These are phyloP conservation scores for Phlegmacium glaucopus DNA, from an alignment of 768 basidiomycete species.

Conservation along the genomic window DNA sequence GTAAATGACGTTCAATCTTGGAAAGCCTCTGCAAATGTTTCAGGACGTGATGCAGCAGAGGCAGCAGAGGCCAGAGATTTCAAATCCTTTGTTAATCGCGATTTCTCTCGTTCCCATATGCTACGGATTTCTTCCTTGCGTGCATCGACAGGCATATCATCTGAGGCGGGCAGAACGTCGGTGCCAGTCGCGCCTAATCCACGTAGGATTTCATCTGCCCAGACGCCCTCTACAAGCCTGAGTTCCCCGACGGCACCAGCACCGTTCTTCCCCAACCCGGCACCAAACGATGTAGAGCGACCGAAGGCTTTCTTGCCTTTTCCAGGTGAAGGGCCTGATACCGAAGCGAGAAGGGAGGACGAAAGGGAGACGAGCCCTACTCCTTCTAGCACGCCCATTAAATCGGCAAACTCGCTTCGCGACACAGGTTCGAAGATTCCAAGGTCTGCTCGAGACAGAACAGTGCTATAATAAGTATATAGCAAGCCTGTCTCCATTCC, in stretches of 20 bases:
- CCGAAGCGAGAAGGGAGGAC: constrained; percentile 28
- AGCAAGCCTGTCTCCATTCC: constrained; percentile 59
- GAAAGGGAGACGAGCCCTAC: constrained; percentile 56
- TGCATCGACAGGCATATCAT: constrained; percentile 17
- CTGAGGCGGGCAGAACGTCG: constrained; percentile 13
- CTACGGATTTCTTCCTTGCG: constrained; percentile 24
- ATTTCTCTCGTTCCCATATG: constrained; percentile 52
- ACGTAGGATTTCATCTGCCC: constrained; percentile 66
- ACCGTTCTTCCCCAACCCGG: constrained; percentile 30
- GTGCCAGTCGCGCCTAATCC: constrained; percentile 53
- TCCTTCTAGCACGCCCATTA: constrained; percentile 70
- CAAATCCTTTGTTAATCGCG: constrained; percentile 41
- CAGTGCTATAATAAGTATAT: constrained; percentile 57
- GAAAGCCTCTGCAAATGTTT: constrained; percentile 41
- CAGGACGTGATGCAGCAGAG: constrained; percentile 10
- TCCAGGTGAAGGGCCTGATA: constrained; percentile 33
- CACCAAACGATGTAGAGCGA: constrained; percentile 57
- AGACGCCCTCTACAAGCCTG: constrained; percentile 56
- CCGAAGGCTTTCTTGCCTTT: constrained; percentile 50
- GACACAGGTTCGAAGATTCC: constrained; percentile 63
- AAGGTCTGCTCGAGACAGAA: constrained; percentile 54
- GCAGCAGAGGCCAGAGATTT: constrained; percentile 25
- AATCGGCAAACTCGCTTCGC: constrained; percentile 72
- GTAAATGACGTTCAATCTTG: constrained; percentile 33
- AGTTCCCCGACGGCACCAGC: constrained; percentile 45